A percentile compares a stretch with the other conserved stretches of the same genome.
Conservation (phyloP, 768 basidiomycete genomes). For the Crepidotus variabilis region DNA sequence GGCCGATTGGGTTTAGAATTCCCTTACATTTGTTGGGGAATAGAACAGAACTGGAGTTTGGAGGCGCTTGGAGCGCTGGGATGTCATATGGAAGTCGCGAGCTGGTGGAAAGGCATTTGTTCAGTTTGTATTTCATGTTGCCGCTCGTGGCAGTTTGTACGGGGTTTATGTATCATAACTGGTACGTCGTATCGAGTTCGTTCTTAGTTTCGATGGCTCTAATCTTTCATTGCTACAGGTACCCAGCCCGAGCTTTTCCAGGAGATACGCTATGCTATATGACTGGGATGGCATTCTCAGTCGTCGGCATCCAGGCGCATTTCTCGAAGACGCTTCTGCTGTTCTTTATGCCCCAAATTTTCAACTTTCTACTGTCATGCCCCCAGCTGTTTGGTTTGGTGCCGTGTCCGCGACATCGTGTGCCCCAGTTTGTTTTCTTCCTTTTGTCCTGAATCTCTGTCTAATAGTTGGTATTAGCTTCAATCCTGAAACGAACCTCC, state of each 20-base stretch:
- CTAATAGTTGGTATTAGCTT: conserved; percentile 46
- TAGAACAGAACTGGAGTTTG: conserved; percentile 64
- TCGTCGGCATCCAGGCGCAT: conserved; percentile 95
- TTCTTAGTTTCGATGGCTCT: background rate
- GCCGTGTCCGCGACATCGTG: conserved; percentile 89
- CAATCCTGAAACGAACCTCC: conserved; percentile 67
- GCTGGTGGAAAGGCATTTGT: conserved; percentile 89
- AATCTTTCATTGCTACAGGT: conserved; percentile 62
- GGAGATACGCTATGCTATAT: conserved; percentile 98
- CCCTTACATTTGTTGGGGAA: conserved; percentile 69
- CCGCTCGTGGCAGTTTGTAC: conserved; percentile 88
- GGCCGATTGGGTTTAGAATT: conserved; percentile 71
- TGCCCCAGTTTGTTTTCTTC: conserved; percentile 61
- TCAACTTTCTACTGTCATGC: conserved; percentile 93
- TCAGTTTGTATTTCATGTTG: conserved; percentile 96
- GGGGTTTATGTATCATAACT: conserved; percentile 94
- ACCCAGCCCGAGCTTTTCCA: conserved; percentile 91
- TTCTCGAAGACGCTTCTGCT: conserved; percentile 95
- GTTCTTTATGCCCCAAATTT: conserved; percentile 97
- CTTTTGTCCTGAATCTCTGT: background rate
- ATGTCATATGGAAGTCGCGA: conserved; percentile 84
- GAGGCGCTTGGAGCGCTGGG: conserved; percentile 78
- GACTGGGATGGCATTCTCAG: conserved; percentile 97
- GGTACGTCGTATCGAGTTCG: conserved; percentile 46
- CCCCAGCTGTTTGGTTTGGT: conserved; percentile 95